Evolutionary conservation across 2,329 filamentous ascomycete genomes (phyloP).

Genomic region (Fusarium cyanostomum): DNA sequence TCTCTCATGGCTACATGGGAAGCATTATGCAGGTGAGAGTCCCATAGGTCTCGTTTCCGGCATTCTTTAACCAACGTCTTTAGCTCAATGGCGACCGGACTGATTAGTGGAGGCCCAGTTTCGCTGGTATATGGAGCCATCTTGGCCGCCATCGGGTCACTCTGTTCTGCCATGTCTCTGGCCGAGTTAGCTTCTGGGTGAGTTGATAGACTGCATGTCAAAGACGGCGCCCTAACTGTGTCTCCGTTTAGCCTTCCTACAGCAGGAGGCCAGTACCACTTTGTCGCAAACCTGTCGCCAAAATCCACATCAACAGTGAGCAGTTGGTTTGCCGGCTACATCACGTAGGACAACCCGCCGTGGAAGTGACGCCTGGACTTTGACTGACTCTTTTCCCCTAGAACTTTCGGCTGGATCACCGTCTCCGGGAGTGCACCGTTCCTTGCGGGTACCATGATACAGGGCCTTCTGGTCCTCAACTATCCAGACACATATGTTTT

Average conservation of each 20-base stretch:
- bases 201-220: not conserved
- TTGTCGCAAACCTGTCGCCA: slow-evolving; percentile 16
- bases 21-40: slow-evolving; percentile 26
- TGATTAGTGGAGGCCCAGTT: slow-evolving; percentile 26
- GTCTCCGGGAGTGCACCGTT: slow-evolving; percentile 26
- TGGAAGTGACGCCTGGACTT: too few relatives aligned
- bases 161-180: slow-evolving; percentile 33
- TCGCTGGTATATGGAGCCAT: slow-evolving; percentile 28
- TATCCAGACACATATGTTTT: slow-evolving; percentile 22
- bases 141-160: slow-evolving; percentile 14
- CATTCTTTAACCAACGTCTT: not conserved
- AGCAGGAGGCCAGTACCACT: slow-evolving; percentile 32
- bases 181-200: slow-evolving; percentile 29
- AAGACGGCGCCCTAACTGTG: not conserved
- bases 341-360: slow-evolving; percentile 11
- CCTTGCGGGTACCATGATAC: slow-evolving; percentile 27
- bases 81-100: slow-evolving; percentile 28
- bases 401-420: slow-evolving; percentile 29
- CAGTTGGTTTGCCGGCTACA: slow-evolving; percentile 31
- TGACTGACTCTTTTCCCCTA: not conserved
- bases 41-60: too few relatives aligned
- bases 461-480: slow-evolving; percentile 31
- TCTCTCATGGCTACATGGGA: slow-evolving; percentile 35
- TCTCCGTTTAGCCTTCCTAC: slow-evolving; percentile 10
- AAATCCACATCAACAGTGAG: not conserved